Evolutionary conservation across 169 alveolate species (phyloP), one percentile per base, ranked within the genome.

Genomic region (Eimeria necatrix): DNA sequence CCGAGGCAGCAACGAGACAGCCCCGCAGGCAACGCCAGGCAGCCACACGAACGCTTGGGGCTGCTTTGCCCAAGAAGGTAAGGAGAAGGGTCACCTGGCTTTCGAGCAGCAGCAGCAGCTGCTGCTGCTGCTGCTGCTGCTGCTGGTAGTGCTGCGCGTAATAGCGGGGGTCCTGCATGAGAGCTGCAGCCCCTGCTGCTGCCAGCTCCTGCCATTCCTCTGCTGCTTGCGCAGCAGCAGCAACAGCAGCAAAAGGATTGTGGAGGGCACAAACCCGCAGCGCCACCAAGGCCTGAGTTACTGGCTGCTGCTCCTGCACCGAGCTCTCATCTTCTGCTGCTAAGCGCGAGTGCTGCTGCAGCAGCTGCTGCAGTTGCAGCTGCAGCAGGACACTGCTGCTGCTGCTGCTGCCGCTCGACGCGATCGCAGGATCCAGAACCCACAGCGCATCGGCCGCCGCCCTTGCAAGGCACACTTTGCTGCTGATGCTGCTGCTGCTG

Each of bases 331-430:
- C 92, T 14, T 84, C 48, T 4, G 81, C 60, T 2, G 78, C 18
- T 9, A 59, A 84, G 51, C 78, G 92, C n/a, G 80, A 26, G 12
- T 53, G 80, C 48, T 56, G 80, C 64, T 84, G 92, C 61, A 84
- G 78, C 59, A 84, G 92, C 60, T 84, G 92, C 92, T 84, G 92
- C 92, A 84, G 64, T 78, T 84, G 92, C 92, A 84, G 92, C 26
- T 84, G 92, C 60, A 84, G 80, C 92, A 84, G 92, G 49, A 84
- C 60, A 48, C 80, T 84, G 80, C 92, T 84, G 92, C 78, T 22
- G 91, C 80, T 52, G 92, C 92, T 52, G 90, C 73, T 80, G 68
- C 48, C 52, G 59, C 48, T 32, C 52, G 52, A 24, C 6, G 8
- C n/a, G 48, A 26, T 46, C 92, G 60, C 60, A 14, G 92, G 70